Base-by-base conservation (phyloP, 805 yeast species). In the Starmerella apicola region DNA sequence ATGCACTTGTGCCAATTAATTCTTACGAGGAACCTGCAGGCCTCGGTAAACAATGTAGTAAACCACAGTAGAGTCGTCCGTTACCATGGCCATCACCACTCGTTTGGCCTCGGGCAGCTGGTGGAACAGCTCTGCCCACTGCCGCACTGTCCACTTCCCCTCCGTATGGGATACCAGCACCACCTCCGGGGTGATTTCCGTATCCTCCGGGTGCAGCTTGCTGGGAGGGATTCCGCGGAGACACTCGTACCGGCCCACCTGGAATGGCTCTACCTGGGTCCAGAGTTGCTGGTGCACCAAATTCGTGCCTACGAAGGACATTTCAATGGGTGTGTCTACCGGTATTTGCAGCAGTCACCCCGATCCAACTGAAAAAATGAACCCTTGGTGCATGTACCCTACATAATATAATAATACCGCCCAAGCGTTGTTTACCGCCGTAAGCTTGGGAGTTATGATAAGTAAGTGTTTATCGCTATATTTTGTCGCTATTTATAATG, bases 21-120 rank as follows among this genome's bases (percentile, higher is more conserved):
- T 63, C 41, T 58, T 61, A 21, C 65, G 46, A 5, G 68, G 68
- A 40, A 52, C 55, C 23, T 57, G 57, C 23, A 64, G 49, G 3
- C 66, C 67, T 21, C 55, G 48, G 40, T 63, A 56, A 20, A 64
- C 59, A 29, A 65, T 50, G 39, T 64, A 64, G 45, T 62, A 64
- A 4, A 68, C 71, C 37, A 65, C 59, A 3, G 69, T 64, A 3
- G 65, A 59, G 41, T 64, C 68, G 25, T 56, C 51, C 7, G 66
- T 57, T n/a, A 60, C 55, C 59, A 64, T 54, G 4, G 66, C 68
- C 65, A 64, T 60, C 2, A 63, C 47, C 5, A 65, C 34, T 15
- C 68, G 48, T 13, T 38, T 26, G 3, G 35, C 33, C 18, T 32
- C 28, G 6, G 43, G 35, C 3, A 51, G 48, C 23, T 43, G 45